Evolutionary conservation across 306 rosid species (phyloP).

Genomic region (Vigna reflexopilosa): DNA sequence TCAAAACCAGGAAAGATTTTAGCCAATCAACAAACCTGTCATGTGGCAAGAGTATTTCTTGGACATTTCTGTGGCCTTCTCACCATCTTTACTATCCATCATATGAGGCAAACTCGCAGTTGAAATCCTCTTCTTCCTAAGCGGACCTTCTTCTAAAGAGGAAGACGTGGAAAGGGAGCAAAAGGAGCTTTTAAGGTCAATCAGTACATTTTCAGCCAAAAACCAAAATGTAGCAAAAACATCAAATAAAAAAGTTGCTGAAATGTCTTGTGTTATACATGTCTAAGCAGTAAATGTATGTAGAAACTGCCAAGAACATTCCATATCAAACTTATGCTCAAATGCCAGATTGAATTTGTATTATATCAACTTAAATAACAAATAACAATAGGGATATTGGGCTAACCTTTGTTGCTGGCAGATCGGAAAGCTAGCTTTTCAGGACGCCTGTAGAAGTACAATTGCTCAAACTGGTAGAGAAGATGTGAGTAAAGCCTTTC

Average conservation of each 20-base stretch:
- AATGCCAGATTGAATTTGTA: background rate
- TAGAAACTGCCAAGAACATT: slow-evolving; percentile 32
- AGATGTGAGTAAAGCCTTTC: slow-evolving; percentile 48
- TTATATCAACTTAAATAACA: slow-evolving; percentile 7
- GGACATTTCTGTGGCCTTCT: slow-evolving; percentile 1
- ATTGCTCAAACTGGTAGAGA: slow-evolving; percentile 52
- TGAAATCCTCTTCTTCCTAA: slow-evolving; percentile 37
- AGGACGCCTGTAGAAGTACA: slow-evolving; percentile 48
- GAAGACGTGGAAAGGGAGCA: background rate
- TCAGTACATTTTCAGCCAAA: background rate
- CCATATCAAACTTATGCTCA: background rate
- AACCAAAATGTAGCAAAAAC: slow-evolving; percentile 29
- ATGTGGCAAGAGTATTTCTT: slow-evolving; percentile 20
- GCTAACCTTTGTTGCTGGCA: slow-evolving; percentile 37
- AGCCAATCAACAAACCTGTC: slow-evolving; percentile 45
- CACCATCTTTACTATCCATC: slow-evolving; percentile 26
- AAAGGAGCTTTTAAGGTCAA: slow-evolving; percentile 1
- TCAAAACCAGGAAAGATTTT: background rate
- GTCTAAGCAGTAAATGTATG: slow-evolving; percentile 1
- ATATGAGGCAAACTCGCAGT: slow-evolving; percentile 11
- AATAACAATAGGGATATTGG: slow-evolving; percentile 1
- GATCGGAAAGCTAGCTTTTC: slow-evolving; percentile 20
- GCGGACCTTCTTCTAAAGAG: slow-evolving; percentile 10
- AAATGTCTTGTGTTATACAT: slow-evolving; percentile 1
- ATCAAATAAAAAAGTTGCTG: slow-evolving; percentile 6